A percentile compares a stretch with the other conserved stretches of the same genome.
phyloP scores from a whole-genome alignment of 106 monocot genomes.

The Dendrobium huoshanense region DNA sequence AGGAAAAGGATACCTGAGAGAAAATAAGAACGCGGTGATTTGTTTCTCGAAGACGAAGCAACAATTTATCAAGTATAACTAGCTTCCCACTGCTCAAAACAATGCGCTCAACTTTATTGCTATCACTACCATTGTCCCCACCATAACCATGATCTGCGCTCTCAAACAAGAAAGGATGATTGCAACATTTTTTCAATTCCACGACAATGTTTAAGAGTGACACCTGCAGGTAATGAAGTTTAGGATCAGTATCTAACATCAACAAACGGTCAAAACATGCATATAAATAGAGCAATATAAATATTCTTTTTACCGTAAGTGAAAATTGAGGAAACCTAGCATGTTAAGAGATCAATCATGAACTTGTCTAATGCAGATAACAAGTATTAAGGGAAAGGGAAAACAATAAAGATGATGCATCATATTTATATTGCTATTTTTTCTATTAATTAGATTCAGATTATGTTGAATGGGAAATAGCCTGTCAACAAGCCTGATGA shows the following conservation, averaged over 20 bases:
- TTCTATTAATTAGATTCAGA: background rate
- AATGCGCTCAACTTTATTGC: conserved; percentile 89
- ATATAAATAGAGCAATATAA: background rate
- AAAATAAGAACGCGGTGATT: conserved; percentile 98
- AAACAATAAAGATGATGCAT: background rate
- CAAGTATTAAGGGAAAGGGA: background rate
- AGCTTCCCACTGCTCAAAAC: conserved; percentile 96
- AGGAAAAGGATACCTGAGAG: conserved; percentile 69
- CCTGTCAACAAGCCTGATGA: background rate
- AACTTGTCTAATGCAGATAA: background rate
- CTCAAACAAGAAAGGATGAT: conserved; percentile 99
- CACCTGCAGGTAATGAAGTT: conserved; percentile 53
- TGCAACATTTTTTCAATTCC: conserved; percentile 99
- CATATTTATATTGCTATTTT: background rate
- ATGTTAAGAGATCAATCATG: background rate
- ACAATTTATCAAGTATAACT: conserved; percentile 91
- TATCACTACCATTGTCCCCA: conserved; percentile 78
- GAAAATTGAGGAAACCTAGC: background rate
- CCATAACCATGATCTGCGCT: conserved; percentile 99
- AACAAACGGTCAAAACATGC: background rate
- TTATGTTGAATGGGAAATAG: background rate
- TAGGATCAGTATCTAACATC: background rate
- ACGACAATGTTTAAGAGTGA: conserved; percentile 96
- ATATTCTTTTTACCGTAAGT: background rate
- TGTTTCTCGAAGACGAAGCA: conserved; percentile 69